These are phyloP conservation scores for Peziza echinospora DNA, from an alignment of 495 filamentous ascomycete species.

Conservation along the genomic window DNA sequence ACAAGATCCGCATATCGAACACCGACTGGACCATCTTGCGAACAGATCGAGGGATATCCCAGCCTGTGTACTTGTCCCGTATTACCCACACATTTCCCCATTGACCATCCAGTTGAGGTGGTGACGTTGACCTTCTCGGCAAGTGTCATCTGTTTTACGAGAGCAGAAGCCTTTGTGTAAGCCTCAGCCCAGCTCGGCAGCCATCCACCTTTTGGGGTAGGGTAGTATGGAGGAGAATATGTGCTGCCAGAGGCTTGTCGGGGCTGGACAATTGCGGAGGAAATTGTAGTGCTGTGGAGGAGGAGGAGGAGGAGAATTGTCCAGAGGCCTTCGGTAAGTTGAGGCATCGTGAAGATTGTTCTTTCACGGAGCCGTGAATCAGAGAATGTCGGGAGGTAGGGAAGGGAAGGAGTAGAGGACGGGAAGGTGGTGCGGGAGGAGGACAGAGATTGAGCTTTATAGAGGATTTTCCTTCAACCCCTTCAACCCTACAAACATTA, in stretches of 20 bases:
- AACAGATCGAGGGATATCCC: conserved; percentile 25
- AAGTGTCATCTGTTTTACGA: conserved; percentile 42
- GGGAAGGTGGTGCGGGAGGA: too few species aligned
- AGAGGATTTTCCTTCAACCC: too few species aligned
- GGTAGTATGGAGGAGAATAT: conserved; percentile 54
- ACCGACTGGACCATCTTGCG: conserved; percentile 34
- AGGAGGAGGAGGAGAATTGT: too few species aligned
- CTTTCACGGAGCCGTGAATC: too few species aligned
- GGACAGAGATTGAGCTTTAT: too few species aligned
- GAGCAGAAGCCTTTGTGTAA: conserved; percentile 35
- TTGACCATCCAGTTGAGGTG: conserved; percentile 38
- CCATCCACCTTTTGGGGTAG: conserved; percentile 34
- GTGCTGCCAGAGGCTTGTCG: not conserved
- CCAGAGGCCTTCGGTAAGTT: too few species aligned
- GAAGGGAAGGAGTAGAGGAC: too few species aligned
- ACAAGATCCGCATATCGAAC: conserved; percentile 30
- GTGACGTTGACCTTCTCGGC: conserved; percentile 52
- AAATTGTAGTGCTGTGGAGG: too few species aligned
- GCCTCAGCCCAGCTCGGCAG: conserved; percentile 32
- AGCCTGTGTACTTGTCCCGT: conserved; percentile 22
- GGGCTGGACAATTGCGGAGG: too few species aligned
- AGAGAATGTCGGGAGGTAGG: too few species aligned
- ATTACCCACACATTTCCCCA: conserved; percentile 46
- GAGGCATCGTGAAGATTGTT: too few species aligned
- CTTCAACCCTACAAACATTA: too few species aligned